Evolutionary conservation across 2,329 filamentous ascomycete species (phyloP).

Genomic region (Trichoderma breve): DNA sequence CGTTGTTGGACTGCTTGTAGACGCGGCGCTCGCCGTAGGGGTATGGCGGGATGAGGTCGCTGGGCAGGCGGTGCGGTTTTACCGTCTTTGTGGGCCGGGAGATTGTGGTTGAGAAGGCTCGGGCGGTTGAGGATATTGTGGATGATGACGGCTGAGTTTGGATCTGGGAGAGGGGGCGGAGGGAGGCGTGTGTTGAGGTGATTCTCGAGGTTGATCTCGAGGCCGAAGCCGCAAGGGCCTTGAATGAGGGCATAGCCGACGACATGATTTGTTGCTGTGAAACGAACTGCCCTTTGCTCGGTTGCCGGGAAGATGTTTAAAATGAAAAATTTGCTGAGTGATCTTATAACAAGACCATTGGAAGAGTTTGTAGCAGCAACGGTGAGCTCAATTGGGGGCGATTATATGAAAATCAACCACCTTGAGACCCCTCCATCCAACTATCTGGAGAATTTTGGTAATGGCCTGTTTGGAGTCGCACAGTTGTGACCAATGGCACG

Average conservation of each 20-base stretch:
- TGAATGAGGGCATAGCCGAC: slow-evolving; percentile 10
- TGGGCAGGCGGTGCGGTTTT: slow-evolving; percentile 44
- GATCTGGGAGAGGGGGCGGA: not conserved
- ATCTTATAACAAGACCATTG: not conserved
- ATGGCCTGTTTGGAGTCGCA: slow-evolving; percentile 6
- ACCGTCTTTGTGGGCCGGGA: slow-evolving; percentile 41
- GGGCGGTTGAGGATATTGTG: slow-evolving; percentile 8
- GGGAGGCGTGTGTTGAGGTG: slow-evolving; percentile 12
- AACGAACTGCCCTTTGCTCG: not conserved
- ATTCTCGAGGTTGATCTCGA: slow-evolving; percentile 19
- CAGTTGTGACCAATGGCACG: not conserved
- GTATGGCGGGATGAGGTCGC: slow-evolving; percentile 60
- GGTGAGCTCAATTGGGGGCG: not conserved
- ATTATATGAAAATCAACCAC: not conserved
- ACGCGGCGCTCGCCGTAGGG: slow-evolving; percentile 67
- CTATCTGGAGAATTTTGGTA: slow-evolving; percentile 10
- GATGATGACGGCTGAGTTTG: not conserved
- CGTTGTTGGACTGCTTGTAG: slow-evolving; percentile 79
- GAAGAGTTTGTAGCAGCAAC: not conserved
- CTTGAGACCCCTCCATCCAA: not conserved
- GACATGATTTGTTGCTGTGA: not conserved
- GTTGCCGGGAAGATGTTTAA: not conserved
- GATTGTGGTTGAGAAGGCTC: slow-evolving; percentile 40
- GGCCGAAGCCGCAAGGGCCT: slow-evolving; percentile 2
- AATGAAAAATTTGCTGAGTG: not conserved